Conservation (phyloP, 768 basidiomycete species). For the Podaxis pistillaris region DNA sequence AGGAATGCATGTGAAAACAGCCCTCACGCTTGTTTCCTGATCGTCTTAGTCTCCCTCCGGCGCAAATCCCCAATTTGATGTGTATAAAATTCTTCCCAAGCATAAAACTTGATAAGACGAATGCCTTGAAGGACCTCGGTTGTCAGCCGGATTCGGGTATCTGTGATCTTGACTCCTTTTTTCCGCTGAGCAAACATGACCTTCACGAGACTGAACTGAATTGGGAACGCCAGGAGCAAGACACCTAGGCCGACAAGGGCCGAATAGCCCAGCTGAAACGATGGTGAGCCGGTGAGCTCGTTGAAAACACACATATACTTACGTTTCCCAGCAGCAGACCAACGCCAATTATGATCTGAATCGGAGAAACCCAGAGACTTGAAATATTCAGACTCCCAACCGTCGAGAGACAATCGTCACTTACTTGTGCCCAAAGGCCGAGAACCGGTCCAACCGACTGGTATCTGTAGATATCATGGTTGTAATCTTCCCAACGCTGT, state of each 20-base stretch:
- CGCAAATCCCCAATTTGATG: conserved; percentile 39
- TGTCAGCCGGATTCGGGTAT: conserved; percentile 60
- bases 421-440: conserved; percentile 41
- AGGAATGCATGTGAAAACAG: not conserved
- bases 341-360: conserved; percentile 59
- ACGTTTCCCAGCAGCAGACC: conserved; percentile 62
- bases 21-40: conserved; percentile 38
- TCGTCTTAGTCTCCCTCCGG: conserved; percentile 35
- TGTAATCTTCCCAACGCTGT: conserved; percentile 65
- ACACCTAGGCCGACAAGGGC: conserved; percentile 64
- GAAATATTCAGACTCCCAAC: not conserved
- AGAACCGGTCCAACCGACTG: conserved; percentile 49
- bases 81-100: conserved; percentile 54
- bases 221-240: conserved; percentile 55
- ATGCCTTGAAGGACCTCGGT: conserved; percentile 71
- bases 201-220: conserved; percentile 51
- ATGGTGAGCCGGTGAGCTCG: not conserved
- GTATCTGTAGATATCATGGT: conserved; percentile 71
- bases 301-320: conserved; percentile 18
- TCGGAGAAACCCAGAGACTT: conserved; percentile 62
- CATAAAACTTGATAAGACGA: conserved; percentile 62
- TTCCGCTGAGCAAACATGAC: conserved; percentile 52
- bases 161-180: conserved; percentile 64
- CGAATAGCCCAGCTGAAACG: conserved; percentile 58
- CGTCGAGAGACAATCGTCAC: conserved; percentile 16